Percentiles rank a stretch among this genome's conserved stretches.
Conservation (phyloP, 1,139 yeast species). For the Hemisphaericaspora subhashii region DNA sequence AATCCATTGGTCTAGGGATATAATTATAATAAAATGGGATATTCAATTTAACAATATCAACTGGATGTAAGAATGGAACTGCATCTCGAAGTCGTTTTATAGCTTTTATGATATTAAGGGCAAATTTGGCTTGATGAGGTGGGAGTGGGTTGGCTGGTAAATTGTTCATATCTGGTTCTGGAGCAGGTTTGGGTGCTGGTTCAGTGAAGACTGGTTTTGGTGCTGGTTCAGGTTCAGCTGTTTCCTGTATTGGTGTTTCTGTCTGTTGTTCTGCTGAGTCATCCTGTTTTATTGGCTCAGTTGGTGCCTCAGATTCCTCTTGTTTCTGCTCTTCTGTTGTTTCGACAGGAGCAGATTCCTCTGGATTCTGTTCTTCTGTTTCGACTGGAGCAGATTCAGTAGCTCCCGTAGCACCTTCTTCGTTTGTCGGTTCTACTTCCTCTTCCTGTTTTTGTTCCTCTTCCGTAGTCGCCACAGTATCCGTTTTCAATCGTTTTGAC, state of each 20-base stretch:
- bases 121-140: constrained; percentile 77
- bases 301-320: constrained; percentile 1
- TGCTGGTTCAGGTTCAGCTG: constrained; percentile 1
- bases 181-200: constrained; percentile 73
- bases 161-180: constrained; percentile 71
- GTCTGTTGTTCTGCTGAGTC: background rate
- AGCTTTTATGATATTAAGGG: constrained; percentile 68
- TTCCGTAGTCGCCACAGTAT: constrained; percentile 9
- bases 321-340: constrained; percentile 1
- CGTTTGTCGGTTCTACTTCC: background rate
- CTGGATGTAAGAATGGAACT: constrained; percentile 85
- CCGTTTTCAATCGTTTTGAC: constrained; percentile 23
- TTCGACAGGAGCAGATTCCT: background rate
- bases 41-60: constrained; percentile 82
- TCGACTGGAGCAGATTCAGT: constrained; percentile 10
- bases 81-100: constrained; percentile 92
- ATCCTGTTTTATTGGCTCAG: background rate
- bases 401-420: background rate
- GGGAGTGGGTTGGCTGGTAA: constrained; percentile 75
- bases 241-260: constrained; percentile 1
- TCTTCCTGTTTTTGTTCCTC: constrained; percentile 6
- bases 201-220: constrained; percentile 16
- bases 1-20: constrained; percentile 89
- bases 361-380: constrained; percentile 2
- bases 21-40: constrained; percentile 88